A percentile compares a stretch with the other conserved stretches of the same genome.
phyloP scores from a whole-genome alignment of 2,329 filamentous ascomycete genomes.

The Aspergillus sergii region DNA sequence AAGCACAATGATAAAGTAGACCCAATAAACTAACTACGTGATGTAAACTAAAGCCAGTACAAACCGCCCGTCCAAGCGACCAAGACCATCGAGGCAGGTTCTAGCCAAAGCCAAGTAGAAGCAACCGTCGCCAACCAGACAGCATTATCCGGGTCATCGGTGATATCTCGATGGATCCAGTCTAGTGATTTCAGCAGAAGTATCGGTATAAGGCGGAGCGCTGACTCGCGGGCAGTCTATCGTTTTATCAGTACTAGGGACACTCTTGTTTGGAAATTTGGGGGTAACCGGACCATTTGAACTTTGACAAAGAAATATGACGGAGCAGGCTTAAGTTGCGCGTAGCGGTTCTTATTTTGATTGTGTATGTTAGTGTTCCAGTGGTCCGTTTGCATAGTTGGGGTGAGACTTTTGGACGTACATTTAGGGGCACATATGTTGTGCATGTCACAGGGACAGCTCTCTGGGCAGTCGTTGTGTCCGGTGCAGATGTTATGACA shows the following conservation, averaged over 20 bases:
- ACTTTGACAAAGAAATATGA: neutral
- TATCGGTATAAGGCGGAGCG: neutral
- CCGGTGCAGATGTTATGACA: constrained; percentile 13
- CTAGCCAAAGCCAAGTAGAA: neutral
- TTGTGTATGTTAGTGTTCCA: neutral
- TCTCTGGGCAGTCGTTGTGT: constrained; percentile 5
- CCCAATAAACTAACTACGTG: neutral
- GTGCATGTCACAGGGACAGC: constrained; percentile 10
- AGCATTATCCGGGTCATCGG: neutral
- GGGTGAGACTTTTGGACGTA: neutral
- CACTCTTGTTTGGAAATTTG: neutral
- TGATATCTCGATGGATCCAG: neutral
- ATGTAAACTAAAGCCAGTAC: neutral
- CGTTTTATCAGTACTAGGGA: neutral
- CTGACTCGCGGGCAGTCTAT: constrained; percentile 1
- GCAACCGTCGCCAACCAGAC: neutral
- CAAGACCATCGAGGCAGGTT: neutral
- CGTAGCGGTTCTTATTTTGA: neutral
- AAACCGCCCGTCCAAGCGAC: neutral
- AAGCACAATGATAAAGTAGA: neutral
- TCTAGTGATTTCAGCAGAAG: constrained; percentile 1
- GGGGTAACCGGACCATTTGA: neutral
- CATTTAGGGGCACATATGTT: constrained; percentile 5
- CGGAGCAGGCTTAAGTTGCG: neutral
- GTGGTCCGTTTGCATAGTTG: neutral